These are phyloP conservation scores for Nannochloropsis salina DNA, from an alignment of 108 stramenopile genomes.

Conservation along the genomic window DNA sequence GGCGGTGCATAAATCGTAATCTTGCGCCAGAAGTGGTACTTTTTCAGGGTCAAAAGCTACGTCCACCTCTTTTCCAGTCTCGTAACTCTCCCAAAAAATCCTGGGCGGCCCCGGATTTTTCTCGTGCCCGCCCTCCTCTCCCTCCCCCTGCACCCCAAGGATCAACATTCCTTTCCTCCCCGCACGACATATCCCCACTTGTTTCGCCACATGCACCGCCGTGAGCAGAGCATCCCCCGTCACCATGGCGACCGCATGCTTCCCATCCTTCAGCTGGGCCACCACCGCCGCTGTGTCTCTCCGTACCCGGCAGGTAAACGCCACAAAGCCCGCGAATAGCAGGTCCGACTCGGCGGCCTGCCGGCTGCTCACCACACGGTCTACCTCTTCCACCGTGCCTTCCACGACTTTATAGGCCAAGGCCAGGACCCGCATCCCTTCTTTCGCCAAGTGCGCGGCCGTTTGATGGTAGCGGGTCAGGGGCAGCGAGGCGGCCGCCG, in stretches of 20 bases:
- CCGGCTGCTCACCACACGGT: constrained; percentile 41
- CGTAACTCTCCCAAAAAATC: constrained; percentile 71
- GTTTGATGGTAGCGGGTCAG: constrained; percentile 43
- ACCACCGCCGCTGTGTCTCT: constrained; percentile 77
- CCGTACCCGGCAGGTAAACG: constrained; percentile 85
- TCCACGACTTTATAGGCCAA: constrained; percentile 70
- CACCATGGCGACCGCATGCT: constrained; percentile 82
- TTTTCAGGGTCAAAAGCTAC: constrained; percentile 58
- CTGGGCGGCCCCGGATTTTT: constrained; percentile 38
- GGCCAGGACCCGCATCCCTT: constrained; percentile 85
- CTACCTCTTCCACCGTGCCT: constrained; percentile 44
- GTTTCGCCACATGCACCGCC: constrained; percentile 87
- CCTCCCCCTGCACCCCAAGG: constrained; percentile 32
- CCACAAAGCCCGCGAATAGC: constrained; percentile 84
- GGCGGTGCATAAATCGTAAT: constrained; percentile 30
- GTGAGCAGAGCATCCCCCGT: constrained; percentile 92
- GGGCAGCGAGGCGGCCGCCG: constrained; percentile 27
- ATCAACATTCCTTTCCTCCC: constrained; percentile 22
- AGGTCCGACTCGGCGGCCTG: constrained; percentile 65
- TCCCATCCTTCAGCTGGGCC: constrained; percentile 70
- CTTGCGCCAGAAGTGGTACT: neutral
- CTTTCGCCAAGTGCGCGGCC: constrained; percentile 55
- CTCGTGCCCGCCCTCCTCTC: neutral
- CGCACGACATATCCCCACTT: constrained; percentile 61
- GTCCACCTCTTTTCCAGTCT: constrained; percentile 41